Conservation (phyloP, 2,329 filamentous ascomycete genomes). For the Nemania sp. region DNA sequence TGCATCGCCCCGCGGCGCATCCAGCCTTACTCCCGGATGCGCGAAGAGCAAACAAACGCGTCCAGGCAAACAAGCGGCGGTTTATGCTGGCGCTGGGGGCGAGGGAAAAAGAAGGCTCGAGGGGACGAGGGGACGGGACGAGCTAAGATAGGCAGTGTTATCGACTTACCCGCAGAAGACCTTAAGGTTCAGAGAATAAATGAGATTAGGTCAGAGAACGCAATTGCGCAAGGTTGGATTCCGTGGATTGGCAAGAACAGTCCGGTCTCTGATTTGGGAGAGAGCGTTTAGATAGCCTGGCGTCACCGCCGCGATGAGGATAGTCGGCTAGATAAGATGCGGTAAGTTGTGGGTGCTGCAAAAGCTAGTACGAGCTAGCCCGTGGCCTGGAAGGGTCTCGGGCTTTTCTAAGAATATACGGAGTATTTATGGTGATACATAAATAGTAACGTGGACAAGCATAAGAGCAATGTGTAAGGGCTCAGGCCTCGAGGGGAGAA, state of each 20-base stretch:
- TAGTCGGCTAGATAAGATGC: not conserved
- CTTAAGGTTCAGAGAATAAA: too few relatives aligned
- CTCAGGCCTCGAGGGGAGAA: not conserved
- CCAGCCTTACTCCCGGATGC: not conserved
- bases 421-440: too few relatives aligned
- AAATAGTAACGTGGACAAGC: too few relatives aligned
- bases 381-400: conserved; percentile 15
- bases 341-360: conserved; percentile 10
- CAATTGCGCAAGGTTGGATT: too few relatives aligned
- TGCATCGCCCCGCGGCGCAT: conserved; percentile 4
- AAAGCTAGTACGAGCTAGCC: too few relatives aligned
- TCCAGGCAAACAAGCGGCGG: not conserved
- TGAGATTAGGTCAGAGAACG: too few relatives aligned
- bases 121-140: not conserved
- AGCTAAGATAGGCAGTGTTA: conserved; percentile 2
- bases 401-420: conserved; percentile 18
- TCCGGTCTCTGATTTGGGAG: too few relatives aligned
- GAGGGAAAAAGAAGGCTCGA: not conserved
- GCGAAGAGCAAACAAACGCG: not conserved
- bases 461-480: too few relatives aligned
- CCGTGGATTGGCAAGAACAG: too few relatives aligned
- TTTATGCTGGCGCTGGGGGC: not conserved
- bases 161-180: conserved; percentile 19
- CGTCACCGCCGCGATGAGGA: conserved; percentile 14
- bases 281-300: not conserved